Percentiles rank a stretch among this genome's conserved stretches.
Conservation (phyloP, 2,329 filamentous ascomycete species). For the Ascochyta rabiei region DNA sequence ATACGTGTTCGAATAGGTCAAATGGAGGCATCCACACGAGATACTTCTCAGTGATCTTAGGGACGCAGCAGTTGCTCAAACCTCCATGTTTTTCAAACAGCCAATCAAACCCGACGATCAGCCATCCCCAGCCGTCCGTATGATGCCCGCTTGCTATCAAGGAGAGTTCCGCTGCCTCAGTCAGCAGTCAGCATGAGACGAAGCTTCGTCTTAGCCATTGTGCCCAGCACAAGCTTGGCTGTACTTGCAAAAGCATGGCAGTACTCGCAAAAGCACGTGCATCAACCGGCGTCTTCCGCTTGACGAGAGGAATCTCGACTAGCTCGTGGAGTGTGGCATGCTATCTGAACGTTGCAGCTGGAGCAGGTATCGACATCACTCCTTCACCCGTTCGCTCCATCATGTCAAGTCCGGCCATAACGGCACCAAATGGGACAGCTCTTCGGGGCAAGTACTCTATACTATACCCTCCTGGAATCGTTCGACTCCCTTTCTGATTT, state of each 20-base stretch:
- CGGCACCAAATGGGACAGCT: neutral
- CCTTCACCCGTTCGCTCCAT: neutral
- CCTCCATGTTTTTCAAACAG: neutral
- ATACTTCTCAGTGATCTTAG: neutral
- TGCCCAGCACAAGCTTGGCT: no score
- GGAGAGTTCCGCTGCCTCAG: neutral
- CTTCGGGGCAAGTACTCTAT: slow-evolving; percentile 13
- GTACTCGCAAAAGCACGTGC: no score
- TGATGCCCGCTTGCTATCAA: neutral
- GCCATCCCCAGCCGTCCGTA: neutral
- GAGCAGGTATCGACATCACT: neutral
- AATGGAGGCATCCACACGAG: neutral
- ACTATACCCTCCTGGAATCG: slow-evolving; percentile 63
- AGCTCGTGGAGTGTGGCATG: no score
- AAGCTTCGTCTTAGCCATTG: no score
- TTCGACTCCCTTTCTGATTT: slow-evolving; percentile 77
- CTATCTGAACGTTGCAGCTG: no score
- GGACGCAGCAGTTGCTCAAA: neutral
- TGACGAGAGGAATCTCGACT: no score
- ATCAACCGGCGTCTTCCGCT: no score
- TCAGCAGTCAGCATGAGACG: no score
- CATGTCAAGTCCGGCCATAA: neutral
- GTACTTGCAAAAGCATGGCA: no score
- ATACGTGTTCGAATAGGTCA: neutral
- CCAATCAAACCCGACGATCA: neutral